Conservation (phyloP, 1,284 basidiomycete genomes). For the Neolentinus lepideus region DNA sequence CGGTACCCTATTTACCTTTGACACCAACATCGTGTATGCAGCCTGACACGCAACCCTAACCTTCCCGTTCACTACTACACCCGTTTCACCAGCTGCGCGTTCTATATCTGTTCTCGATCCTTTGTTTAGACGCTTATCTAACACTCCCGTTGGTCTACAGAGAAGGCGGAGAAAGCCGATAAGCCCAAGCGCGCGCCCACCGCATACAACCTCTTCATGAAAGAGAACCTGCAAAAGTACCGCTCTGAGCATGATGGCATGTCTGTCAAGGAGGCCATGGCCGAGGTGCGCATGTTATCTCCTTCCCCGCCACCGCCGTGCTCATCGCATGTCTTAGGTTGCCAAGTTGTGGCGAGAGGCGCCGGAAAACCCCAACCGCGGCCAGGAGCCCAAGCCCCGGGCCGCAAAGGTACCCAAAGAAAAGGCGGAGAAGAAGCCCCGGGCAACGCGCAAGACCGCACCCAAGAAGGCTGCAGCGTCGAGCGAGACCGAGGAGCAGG, state of each 20-base stretch:
- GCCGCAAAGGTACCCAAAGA: conserved; percentile 27
- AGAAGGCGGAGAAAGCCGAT: conserved; percentile 21
- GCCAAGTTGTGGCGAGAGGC: conserved; percentile 45
- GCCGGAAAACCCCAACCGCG: conserved; percentile 53
- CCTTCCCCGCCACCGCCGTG: conserved; percentile 1
- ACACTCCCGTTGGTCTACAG: conserved; percentile 11
- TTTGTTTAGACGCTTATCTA: neutral
- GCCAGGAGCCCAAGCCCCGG: conserved; percentile 33
- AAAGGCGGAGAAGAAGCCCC: conserved; percentile 19
- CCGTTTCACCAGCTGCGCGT: neutral
- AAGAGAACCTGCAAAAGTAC: conserved; percentile 45
- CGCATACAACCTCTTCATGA: conserved; percentile 48
- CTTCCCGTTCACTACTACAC: neutral
- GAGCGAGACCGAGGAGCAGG: conserved; percentile 11
- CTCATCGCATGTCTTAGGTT: conserved; percentile 28
- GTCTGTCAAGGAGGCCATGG: conserved; percentile 44
- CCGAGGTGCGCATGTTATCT: conserved; percentile 26
- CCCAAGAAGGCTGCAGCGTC: conserved; percentile 16
- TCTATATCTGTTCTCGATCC: neutral
- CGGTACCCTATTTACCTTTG: neutral
- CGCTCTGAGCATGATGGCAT: conserved; percentile 41
- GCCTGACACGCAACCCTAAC: neutral
- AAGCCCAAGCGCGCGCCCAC: conserved; percentile 47
- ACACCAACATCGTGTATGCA: conserved; percentile 1
- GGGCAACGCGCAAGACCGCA: conserved; percentile 13